A percentile compares a stretch with the other conserved stretches of the same genome.
Conservation (phyloP, 208 protist species). For the Leishmania amazonensis region DNA sequence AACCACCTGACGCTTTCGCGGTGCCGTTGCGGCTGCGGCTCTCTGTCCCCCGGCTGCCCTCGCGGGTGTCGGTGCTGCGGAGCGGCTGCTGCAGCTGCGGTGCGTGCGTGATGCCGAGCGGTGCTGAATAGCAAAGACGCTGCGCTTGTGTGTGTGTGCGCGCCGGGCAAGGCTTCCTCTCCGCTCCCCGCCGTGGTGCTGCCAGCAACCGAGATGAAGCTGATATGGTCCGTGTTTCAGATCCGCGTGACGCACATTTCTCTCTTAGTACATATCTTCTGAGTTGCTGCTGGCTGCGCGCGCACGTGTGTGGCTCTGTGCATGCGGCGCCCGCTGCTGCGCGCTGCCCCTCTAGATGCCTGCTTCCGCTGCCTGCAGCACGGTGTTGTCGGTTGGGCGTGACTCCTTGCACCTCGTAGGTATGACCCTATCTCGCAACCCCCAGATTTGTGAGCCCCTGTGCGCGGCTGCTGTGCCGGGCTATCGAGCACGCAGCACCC, state of each 20-base stretch:
- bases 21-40: neutral
- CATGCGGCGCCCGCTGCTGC: neutral
- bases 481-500: neutral
- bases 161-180: neutral
- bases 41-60: neutral
- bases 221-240: conserved; percentile 88
- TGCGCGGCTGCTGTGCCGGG: neutral
- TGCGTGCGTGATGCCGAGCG: conserved; percentile 32
- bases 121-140: conserved; percentile 19
- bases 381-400: conserved; percentile 55
- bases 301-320: neutral
- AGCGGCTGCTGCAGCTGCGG: neutral
- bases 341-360: neutral
- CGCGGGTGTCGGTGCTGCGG: conserved; percentile 7
- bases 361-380: neutral
- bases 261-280: conserved; percentile 61
- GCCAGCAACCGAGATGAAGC: conserved; percentile 47
- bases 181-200: neutral
- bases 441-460: conserved; percentile 23
- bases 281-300: conserved; percentile 19
- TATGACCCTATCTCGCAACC: conserved; percentile 51
- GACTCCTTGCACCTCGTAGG: conserved; percentile 22
- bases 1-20: conserved; percentile 35
- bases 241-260: conserved; percentile 60
- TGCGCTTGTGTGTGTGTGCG: neutral